Percentiles rank a stretch among this genome's conserved stretches.
Evolutionary conservation across 2,329 filamentous ascomycete genomes (phyloP).

Genomic region (Microsporum canis): DNA sequence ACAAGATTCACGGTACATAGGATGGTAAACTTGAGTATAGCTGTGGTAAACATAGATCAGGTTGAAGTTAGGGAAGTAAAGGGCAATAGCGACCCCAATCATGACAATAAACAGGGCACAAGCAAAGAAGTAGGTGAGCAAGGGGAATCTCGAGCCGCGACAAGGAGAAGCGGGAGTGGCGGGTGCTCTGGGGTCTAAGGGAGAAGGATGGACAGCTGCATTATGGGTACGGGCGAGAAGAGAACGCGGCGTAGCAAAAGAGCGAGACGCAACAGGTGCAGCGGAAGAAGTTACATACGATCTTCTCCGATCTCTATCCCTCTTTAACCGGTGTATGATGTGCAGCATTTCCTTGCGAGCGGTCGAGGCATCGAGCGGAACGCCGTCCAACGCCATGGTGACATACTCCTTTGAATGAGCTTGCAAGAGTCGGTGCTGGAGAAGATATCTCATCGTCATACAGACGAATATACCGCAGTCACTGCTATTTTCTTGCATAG

Average conservation of each 20-base stretch:
- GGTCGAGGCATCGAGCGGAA: slow-evolving; percentile 66
- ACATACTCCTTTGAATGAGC: slow-evolving; percentile 77
- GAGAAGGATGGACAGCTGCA: background rate
- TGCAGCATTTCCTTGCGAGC: slow-evolving; percentile 83
- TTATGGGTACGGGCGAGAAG: background rate
- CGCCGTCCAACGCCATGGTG: slow-evolving; percentile 83
- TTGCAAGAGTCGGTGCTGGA: slow-evolving; percentile 68
- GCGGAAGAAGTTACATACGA: slow-evolving; percentile 49
- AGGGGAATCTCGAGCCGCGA: background rate
- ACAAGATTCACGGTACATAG: background rate
- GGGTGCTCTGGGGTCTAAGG: slow-evolving; percentile 1
- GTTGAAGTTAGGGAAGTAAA: background rate
- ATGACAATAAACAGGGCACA: background rate
- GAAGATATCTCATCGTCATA: slow-evolving; percentile 84
- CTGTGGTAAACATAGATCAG: background rate
- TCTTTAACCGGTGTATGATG: slow-evolving; percentile 75
- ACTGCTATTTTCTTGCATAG: slow-evolving; percentile 81
- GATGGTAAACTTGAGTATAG: background rate
- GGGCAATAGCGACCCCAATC: background rate
- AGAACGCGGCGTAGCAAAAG: background rate
- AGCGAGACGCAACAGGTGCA: slow-evolving; percentile 7
- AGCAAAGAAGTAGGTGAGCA: background rate
- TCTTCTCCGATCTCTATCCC: slow-evolving; percentile 62
- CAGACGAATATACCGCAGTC: slow-evolving; percentile 97
- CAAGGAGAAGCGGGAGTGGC: background rate